Evolutionary conservation across 768 basidiomycete genomes (phyloP).

Genomic region (Rickenella mellea): DNA sequence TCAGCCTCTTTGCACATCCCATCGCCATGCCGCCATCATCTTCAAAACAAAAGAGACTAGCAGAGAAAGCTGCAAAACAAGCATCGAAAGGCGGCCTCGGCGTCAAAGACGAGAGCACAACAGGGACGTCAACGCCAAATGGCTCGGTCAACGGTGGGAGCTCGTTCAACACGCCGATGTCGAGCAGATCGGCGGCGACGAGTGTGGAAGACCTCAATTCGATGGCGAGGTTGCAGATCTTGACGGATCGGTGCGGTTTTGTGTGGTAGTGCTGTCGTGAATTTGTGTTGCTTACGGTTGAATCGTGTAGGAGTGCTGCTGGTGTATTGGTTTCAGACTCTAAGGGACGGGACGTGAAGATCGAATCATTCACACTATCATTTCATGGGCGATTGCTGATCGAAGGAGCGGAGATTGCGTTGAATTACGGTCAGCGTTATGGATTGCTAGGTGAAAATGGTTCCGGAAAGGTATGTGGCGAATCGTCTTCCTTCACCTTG

Average conservation of each 20-base stretch:
- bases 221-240: conserved; percentile 86
- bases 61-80: conserved; percentile 86
- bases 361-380: conserved; percentile 88
- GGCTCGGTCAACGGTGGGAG: conserved; percentile 57
- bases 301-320: conserved; percentile 62
- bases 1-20: no score
- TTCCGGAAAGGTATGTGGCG: conserved; percentile 31
- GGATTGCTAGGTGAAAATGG: conserved; percentile 47
- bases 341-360: conserved; percentile 95
- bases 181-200: conserved; percentile 68
- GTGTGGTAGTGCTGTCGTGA: background rate
- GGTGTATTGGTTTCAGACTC: conserved; percentile 90
- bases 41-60: conserved; percentile 88
- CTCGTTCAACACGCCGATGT: conserved; percentile 68
- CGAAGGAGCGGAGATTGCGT: conserved; percentile 32
- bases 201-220: conserved; percentile 71
- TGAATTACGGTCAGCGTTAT: conserved; percentile 35
- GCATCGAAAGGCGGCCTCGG: conserved; percentile 42
- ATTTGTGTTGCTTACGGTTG: background rate
- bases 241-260: conserved; percentile 70
- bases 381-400: conserved; percentile 91
- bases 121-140: conserved; percentile 41
- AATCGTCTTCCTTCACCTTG: background rate
- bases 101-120: conserved; percentile 31
- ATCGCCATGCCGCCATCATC: conserved; percentile 68